Evolutionary conservation across 192 early-diverging fungal species (phyloP).

Genomic region (Bifiguratus adelaidae): DNA sequence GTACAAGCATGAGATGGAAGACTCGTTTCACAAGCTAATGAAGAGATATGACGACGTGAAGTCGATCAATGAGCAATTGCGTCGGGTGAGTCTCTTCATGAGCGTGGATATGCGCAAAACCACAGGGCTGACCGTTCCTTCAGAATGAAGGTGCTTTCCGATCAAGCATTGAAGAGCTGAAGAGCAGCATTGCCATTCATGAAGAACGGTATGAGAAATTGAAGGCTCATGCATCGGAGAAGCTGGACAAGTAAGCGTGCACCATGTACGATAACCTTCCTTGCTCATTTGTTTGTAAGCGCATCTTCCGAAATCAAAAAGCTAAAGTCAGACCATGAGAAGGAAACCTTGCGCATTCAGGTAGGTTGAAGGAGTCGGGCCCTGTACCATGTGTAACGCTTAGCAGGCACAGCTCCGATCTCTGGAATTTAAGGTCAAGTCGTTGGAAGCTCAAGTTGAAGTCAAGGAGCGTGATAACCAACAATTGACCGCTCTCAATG

Average conservation of each 20-base stretch:
- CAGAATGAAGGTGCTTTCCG: neutral
- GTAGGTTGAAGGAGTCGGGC: neutral
- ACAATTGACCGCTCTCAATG: neutral
- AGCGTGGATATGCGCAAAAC: neutral
- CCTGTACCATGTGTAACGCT: neutral
- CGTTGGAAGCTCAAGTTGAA: conserved; percentile 2
- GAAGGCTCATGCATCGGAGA: neutral
- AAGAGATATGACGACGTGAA: neutral
- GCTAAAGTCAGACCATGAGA: neutral
- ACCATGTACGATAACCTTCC: no score
- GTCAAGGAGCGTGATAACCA: conserved; percentile 8
- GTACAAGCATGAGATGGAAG: neutral
- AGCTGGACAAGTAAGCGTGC: neutral
- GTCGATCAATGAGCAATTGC: neutral
- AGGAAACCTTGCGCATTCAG: neutral
- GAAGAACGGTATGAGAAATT: neutral
- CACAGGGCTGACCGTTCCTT: neutral
- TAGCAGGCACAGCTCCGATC: neutral
- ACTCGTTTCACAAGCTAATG: neutral
- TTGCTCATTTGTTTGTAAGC: no score
- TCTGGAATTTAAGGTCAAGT: neutral
- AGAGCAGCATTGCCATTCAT: neutral
- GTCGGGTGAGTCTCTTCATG: neutral
- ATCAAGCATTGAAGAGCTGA: neutral
- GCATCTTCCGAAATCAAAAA: neutral